A percentile compares a stretch with the other conserved stretches of the same genome.
phyloP scores from a whole-genome alignment of 192 early-diverging fungal species.

The Coemansia sp. region DNA sequence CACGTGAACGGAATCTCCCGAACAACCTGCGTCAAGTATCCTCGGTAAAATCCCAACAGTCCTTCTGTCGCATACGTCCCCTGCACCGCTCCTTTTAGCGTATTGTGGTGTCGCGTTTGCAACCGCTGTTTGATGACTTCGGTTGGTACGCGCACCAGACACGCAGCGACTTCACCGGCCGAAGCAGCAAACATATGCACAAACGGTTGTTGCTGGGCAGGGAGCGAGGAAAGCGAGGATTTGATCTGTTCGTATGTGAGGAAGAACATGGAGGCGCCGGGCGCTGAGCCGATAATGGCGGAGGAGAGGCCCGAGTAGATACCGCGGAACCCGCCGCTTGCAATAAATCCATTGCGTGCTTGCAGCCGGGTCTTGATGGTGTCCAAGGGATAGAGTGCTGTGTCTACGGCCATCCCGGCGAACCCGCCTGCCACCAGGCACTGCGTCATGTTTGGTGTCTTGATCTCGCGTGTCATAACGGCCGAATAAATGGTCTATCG shows the following conservation, averaged over 20 bases:
- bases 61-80: conserved; percentile 70
- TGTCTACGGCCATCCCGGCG: conserved; percentile 92
- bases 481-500: not conserved
- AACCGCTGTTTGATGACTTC: conserved; percentile 95
- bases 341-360: conserved; percentile 75
- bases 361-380: conserved; percentile 97
- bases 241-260: conserved; percentile 88
- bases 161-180: conserved; percentile 87
- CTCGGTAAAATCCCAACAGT: conserved; percentile 84
- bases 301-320: conserved; percentile 89
- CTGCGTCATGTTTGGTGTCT: conserved; percentile 49
- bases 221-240: conserved; percentile 13
- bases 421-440: conserved; percentile 73
- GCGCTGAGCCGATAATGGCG: conserved; percentile 91
- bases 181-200: conserved; percentile 89
- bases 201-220: conserved; percentile 50
- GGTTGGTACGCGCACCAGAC: conserved; percentile 89
- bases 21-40: conserved; percentile 87
- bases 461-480: not conserved
- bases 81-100: conserved; percentile 61
- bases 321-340: conserved; percentile 83
- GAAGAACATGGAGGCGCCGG: conserved; percentile 86
- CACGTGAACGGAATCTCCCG: conserved; percentile 97
- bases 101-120: conserved; percentile 78
- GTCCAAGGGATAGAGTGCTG: conserved; percentile 91